phyloP scores from a whole-genome alignment of 1,284 basidiomycete species.

The Apiotrichum domesticum region DNA sequence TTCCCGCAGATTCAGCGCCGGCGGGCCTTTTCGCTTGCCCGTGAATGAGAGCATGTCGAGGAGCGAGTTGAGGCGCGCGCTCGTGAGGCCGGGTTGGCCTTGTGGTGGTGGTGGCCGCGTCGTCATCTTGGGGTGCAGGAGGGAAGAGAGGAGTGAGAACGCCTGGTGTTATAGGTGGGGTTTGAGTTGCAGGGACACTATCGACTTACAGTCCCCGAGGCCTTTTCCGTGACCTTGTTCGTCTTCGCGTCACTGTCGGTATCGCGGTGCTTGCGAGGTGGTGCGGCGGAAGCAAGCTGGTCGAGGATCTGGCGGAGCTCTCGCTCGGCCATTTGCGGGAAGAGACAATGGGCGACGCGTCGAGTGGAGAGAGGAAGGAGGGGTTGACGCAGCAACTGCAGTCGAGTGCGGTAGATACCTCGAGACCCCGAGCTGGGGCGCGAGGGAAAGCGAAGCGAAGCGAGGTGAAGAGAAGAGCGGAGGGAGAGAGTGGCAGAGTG shows the following conservation, averaged over 20 bases:
- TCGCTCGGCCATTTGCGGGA: not conserved
- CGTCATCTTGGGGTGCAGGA: not conserved
- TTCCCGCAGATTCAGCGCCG: not conserved
- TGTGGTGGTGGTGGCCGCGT: not conserved
- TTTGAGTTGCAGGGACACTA: too few species aligned
- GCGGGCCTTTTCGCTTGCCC: not conserved
- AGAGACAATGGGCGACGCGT: not conserved
- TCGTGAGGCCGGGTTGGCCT: not conserved
- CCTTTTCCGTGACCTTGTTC: too few species aligned
- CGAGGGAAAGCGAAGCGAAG: too few species aligned
- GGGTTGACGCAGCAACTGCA: not conserved
- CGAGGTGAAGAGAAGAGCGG: too few species aligned
- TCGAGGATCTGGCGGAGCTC: slow-evolving; percentile 2
- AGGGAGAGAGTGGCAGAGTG: too few species aligned
- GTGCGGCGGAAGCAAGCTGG: not conserved
- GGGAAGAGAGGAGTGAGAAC: not conserved
- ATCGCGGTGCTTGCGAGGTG: not conserved
- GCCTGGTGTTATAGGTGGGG: too few species aligned
- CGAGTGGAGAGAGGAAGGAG: not conserved
- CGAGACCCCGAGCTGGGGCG: too few species aligned
- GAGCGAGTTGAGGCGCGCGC: not conserved
- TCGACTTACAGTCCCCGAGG: too few species aligned
- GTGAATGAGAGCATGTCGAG: slow-evolving; percentile 2
- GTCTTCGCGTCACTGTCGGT: too few species aligned
- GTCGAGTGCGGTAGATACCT: too few species aligned